phyloP scores from a whole-genome alignment of 441 rosid species.

The Caryocar brasiliense region DNA sequence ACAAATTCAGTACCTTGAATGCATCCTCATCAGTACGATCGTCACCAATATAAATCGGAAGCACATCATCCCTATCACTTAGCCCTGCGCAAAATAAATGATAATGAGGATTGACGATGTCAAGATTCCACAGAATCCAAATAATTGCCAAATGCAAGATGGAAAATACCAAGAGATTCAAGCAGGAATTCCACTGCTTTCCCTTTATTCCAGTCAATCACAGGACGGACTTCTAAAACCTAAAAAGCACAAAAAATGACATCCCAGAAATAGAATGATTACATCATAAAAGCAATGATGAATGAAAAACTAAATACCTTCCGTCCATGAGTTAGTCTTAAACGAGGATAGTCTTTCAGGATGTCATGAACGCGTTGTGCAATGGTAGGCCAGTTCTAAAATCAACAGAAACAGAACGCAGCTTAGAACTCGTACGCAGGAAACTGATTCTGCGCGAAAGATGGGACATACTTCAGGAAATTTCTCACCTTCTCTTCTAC shows the following conservation, averaged over 20 bases:
- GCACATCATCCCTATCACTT: constrained; percentile 43
- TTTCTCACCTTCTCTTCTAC: constrained; percentile 73
- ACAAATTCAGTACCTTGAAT: constrained; percentile 51
- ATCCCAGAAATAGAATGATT: no score
- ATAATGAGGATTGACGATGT: no score
- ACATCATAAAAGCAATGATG: not conserved
- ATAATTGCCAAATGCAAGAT: no score
- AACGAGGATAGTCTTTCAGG: constrained; percentile 66
- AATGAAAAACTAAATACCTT: constrained; percentile 38
- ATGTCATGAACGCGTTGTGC: constrained; percentile 85
- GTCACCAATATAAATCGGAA: constrained; percentile 81
- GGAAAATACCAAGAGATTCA: constrained; percentile 71
- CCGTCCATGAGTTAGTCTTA: constrained; percentile 83
- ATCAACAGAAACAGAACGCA: constrained; percentile 1
- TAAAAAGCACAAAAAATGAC: constrained; percentile 10
- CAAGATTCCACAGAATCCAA: no score
- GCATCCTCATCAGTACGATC: constrained; percentile 91
- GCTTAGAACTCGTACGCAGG: not conserved
- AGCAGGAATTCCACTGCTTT: constrained; percentile 84
- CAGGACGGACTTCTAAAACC: constrained; percentile 97
- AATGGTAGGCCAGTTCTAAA: constrained; percentile 72
- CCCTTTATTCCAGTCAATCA: constrained; percentile 89
- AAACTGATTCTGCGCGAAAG: not conserved
- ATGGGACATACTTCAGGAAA: not conserved
- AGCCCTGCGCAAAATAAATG: constrained; percentile 53